Evolutionary conservation across 441 rosid genomes (phyloP).

Genomic region (Corymbia calophylla): DNA sequence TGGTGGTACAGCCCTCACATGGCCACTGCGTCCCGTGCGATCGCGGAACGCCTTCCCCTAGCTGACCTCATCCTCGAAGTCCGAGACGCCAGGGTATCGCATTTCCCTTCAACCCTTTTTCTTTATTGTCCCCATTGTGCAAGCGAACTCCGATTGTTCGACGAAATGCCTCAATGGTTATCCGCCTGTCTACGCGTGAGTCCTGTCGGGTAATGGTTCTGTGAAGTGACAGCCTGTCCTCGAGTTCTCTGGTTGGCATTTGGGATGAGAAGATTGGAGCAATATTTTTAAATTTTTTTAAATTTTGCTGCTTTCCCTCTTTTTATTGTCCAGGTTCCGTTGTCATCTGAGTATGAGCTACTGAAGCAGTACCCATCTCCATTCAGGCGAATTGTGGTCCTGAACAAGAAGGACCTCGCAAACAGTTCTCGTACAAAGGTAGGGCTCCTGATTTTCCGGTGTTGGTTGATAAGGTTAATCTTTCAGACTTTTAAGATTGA

Average conservation of each 20-base stretch:
- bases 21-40: slow-evolving; percentile 60
- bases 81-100: slow-evolving; percentile 61
- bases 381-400: slow-evolving; percentile 30
- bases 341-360: slow-evolving; percentile 48
- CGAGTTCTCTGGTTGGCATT: neutral
- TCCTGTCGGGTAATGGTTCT: neutral
- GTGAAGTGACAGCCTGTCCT: neutral
- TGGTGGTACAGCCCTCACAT: slow-evolving; percentile 61
- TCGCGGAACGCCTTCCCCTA: slow-evolving; percentile 45
- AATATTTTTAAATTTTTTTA: too few relatives aligned
- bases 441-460: neutral
- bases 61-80: slow-evolving; percentile 61
- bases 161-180: slow-evolving; percentile 13
- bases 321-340: slow-evolving; percentile 27
- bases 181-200: neutral
- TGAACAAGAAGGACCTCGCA: slow-evolving; percentile 71
- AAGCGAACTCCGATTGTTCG: neutral
- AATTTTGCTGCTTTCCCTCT: neutral
- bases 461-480: neutral
- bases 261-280: neutral
- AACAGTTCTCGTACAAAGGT: slow-evolving; percentile 35
- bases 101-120: neutral
- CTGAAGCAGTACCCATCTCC: slow-evolving; percentile 17
- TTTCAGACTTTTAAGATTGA: neutral
- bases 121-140: neutral